Evolutionary conservation across 257 asterid genomes (phyloP).

Genomic region (Gardenia jasminoides): DNA sequence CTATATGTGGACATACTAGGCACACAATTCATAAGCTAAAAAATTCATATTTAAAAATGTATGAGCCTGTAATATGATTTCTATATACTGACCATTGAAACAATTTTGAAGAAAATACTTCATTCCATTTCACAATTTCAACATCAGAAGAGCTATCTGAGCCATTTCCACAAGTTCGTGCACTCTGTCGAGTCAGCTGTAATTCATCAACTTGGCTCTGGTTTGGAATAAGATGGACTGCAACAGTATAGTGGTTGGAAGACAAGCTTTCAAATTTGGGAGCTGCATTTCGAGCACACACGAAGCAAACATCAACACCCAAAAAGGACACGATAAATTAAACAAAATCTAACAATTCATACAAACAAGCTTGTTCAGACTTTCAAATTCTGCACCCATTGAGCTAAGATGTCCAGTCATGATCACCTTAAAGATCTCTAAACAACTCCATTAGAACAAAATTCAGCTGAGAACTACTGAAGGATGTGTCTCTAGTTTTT

Average conservation of each 20-base stretch:
- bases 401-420: background rate
- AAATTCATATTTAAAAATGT: background rate
- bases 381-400: background rate
- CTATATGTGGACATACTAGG: no score
- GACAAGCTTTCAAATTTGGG: slow-evolving; percentile 60
- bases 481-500: background rate
- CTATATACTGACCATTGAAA: slow-evolving; percentile 57
- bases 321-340: background rate
- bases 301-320: slow-evolving; percentile 13
- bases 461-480: background rate
- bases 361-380: background rate
- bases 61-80: background rate
- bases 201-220: slow-evolving; percentile 41
- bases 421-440: background rate
- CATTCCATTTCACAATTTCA: slow-evolving; percentile 79
- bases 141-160: slow-evolving; percentile 49
- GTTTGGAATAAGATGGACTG: slow-evolving; percentile 56
- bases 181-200: slow-evolving; percentile 54
- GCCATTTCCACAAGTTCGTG: slow-evolving; percentile 69
- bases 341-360: background rate
- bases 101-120: slow-evolving; percentile 90
- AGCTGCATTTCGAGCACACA: slow-evolving; percentile 55
- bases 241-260: slow-evolving; percentile 61
- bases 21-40: background rate
- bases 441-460: background rate